phyloP scores from a whole-genome alignment of 2,329 filamentous ascomycete genomes.

The Cryphonectria carpinicola region DNA sequence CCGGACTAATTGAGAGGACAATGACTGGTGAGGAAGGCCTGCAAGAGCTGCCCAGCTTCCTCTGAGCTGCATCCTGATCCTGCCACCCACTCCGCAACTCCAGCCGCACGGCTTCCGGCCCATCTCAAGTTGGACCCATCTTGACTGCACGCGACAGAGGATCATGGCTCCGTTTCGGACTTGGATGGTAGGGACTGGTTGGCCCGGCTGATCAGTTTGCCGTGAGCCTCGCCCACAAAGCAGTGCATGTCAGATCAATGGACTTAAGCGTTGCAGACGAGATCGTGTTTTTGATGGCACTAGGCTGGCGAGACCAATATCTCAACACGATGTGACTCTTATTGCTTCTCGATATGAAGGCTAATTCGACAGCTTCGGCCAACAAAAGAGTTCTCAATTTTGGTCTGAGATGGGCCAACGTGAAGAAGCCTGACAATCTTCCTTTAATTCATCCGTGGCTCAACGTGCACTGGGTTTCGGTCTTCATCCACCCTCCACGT shows the following conservation, averaged over 20 bases:
- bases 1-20: not conserved
- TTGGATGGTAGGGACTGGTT: not conserved
- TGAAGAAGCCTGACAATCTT: slow-evolving; percentile 4
- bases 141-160: not conserved
- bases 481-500: slow-evolving; percentile 1
- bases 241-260: slow-evolving; percentile 2
- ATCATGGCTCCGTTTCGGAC: not conserved
- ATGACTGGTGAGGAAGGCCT: not conserved
- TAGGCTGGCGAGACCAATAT: not conserved
- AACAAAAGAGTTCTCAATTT: not conserved
- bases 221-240: not conserved
- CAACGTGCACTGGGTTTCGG: not conserved
- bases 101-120: not conserved
- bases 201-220: not conserved
- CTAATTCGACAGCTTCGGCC: not conserved
- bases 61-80: not conserved
- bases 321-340: not conserved
- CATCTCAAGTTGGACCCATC: not conserved
- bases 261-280: not conserved
- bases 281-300: not conserved
- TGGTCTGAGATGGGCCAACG: not conserved
- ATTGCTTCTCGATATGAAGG: slow-evolving; percentile 1
- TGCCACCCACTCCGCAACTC: not conserved
- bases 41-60: not conserved
- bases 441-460: not conserved